phyloP scores from a whole-genome alignment of 768 basidiomycete genomes.

The Auriculariales sp. region DNA sequence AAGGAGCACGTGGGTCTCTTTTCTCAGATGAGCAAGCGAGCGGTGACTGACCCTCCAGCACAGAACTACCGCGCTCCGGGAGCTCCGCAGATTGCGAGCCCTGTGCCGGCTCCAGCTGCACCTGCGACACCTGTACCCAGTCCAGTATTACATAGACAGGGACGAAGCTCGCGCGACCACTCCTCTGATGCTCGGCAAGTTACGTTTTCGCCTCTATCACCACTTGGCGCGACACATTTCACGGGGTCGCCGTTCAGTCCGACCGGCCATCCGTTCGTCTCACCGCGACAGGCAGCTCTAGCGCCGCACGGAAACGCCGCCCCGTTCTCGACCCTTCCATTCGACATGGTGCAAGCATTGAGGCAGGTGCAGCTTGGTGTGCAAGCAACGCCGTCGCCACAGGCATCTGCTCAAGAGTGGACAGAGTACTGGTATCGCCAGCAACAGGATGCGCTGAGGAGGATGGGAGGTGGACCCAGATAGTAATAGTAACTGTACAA shows the following conservation, averaged over 20 bases:
- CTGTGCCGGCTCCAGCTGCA: neutral
- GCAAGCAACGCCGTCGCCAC: neutral
- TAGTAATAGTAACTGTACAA: too few species aligned
- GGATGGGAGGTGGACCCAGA: too few species aligned
- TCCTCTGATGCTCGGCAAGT: neutral
- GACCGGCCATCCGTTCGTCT: neutral
- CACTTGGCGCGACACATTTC: neutral
- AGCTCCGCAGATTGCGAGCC: neutral
- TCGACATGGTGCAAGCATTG: neutral
- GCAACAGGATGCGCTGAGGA: too few species aligned
- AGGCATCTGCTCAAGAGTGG: neutral
- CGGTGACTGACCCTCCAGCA: neutral
- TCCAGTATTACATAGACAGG: neutral
- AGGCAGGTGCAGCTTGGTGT: neutral
- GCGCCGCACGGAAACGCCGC: neutral
- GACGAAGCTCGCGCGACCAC: neutral
- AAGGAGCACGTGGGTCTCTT: constrained; percentile 46
- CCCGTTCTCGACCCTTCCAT: neutral
- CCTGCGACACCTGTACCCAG: neutral
- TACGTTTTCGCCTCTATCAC: neutral
- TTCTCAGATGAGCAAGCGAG: neutral
- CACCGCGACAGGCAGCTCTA: too few species aligned
- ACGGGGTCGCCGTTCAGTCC: neutral
- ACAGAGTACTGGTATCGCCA: neutral
- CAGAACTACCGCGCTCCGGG: neutral